Base-by-base conservation (phyloP, 1,284 basidiomycete genomes). In the Melampsora abietis-canadensis region DNA sequence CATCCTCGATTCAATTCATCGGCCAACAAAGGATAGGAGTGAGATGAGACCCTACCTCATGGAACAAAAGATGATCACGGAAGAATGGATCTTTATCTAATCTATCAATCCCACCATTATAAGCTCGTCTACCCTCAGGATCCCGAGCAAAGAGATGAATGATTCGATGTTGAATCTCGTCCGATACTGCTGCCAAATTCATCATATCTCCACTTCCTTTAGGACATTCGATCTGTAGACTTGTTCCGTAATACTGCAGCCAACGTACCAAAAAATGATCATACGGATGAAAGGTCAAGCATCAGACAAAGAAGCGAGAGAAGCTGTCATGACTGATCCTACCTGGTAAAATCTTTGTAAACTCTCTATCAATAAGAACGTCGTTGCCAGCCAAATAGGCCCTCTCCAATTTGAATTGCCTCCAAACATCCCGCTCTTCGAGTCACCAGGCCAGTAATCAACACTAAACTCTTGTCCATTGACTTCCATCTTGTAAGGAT, bases 361-460 rank as follows among this genome's bases (percentile, higher is more conserved):
- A 80, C 89, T 92, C 84, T 97, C 93, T 78, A 83, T 81, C 76
- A 97, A 85, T 76, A 98, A 82, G 84, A 96, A 96, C 83, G 95
- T 97, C 76, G 92, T 92, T 4, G 94, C 92, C 65, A 97, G 87
- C 95, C 94, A 87, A 78, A 87, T 85, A n/a, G 86, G 86, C n/a
- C 85, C 85, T 81, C 94, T 87, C 94, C 94, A 96, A 82, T 98
- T 97, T 24, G 92, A 94, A 83, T 98, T 98, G 40, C 94, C 94
- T 72, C 96, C 95, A 82, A 98, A 98, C 95, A 98, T 98, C 75
- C 93, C 94, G 44, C 92, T 94, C 80, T 88, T 88, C 1, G 93
- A 96, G 82, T 98, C 95, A 19, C 94, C 96, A 0, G 95, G 94
- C 96, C 95, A 98, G 84, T 98, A 98, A 59, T 88, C 88, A 54